These are phyloP conservation scores for Aspergillus bridgeri DNA, from an alignment of 495 filamentous ascomycete species.

Conservation along the genomic window DNA sequence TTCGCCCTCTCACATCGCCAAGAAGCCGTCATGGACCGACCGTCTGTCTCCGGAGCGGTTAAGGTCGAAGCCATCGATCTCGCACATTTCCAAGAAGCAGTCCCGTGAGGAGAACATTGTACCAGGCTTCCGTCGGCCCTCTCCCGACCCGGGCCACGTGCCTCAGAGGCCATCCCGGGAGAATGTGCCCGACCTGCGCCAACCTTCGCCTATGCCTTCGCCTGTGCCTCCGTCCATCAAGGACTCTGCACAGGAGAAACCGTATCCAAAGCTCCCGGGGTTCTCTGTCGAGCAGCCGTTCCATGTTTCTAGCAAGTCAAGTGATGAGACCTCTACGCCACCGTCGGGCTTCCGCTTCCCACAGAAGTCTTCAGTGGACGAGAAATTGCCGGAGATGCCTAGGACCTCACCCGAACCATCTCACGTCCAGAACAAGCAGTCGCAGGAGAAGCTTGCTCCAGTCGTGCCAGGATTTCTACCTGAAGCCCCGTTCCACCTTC, in stretches of 20 bases:
- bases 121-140: neutral
- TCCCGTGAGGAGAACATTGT: neutral
- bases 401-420: neutral
- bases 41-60: neutral
- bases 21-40: neutral
- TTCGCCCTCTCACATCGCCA: neutral
- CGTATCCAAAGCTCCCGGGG: neutral
- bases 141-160: neutral
- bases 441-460: neutral
- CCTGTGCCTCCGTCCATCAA: neutral
- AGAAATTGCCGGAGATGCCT: neutral
- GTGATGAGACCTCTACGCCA: neutral
- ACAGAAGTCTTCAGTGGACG: neutral
- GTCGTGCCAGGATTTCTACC: neutral
- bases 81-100: neutral
- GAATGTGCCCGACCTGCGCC: neutral
- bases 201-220: neutral
- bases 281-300: neutral
- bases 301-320: neutral
- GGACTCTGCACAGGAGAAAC: neutral
- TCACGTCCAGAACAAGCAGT: neutral
- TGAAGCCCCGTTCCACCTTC: neutral
- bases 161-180: neutral
- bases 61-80: neutral
- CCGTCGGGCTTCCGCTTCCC: neutral